These are phyloP conservation scores for Talaromyces amestolkiae DNA, from an alignment of 2,329 filamentous ascomycete species.

Conservation along the genomic window DNA sequence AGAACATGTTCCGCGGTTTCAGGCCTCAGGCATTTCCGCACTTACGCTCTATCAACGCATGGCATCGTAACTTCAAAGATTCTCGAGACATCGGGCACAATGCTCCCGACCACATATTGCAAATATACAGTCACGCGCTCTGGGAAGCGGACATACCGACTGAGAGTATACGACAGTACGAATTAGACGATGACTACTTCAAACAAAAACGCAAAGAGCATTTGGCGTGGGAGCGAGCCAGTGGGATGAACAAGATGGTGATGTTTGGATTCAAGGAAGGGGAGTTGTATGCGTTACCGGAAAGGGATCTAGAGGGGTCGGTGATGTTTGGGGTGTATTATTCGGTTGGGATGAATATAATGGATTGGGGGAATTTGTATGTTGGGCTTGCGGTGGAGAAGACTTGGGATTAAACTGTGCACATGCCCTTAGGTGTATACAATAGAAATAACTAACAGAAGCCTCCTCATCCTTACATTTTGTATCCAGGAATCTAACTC, in stretches of 20 bases:
- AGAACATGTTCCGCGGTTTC: constrained; percentile 7
- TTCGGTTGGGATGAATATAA: not conserved
- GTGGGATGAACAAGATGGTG: not conserved
- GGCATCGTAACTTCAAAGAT: not conserved
- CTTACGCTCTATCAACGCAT: not conserved
- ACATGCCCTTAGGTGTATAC: not conserved
- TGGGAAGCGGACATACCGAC: not conserved
- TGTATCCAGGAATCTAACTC: not conserved
- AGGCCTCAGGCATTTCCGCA: not conserved
- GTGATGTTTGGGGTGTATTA: not conserved
- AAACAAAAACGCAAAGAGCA: not conserved
- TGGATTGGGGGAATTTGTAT: not conserved
- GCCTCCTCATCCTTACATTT: not conserved
- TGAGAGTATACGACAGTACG: not conserved
- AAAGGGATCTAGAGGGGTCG: not conserved
- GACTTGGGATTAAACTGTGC: not conserved
- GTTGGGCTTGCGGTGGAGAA: not conserved
- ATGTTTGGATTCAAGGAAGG: not conserved
- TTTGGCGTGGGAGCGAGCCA: not conserved
- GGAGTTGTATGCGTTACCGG: not conserved
- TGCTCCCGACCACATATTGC: not conserved
- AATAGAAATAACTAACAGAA: not conserved
- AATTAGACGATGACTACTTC: not conserved
- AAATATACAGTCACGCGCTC: not conserved
- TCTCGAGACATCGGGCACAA: not conserved